Base-by-base conservation (phyloP, 208 protist species). In the Naegleria lovaniensis region DNA sequence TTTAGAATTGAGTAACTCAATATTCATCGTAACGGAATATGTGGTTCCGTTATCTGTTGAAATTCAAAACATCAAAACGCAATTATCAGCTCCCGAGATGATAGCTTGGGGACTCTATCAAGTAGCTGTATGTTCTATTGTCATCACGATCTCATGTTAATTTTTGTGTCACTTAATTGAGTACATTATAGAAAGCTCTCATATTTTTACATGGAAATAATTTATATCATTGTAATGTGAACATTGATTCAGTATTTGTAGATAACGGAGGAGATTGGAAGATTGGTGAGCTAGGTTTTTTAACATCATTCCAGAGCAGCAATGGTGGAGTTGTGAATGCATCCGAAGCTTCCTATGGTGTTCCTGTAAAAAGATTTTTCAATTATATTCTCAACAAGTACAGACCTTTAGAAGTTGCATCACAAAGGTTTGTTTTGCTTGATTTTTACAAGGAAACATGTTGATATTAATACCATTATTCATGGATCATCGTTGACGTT, bases 151-250 rank as follows among this genome's bases (percentile, higher is more conserved):
- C 11, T 67, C 43, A n/a, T n/a, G n/a, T n/a, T n/a, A n/a, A n/a
- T n/a, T n/a, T n/a, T n/a, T n/a, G n/a, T n/a, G n/a, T n/a, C n/a
- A n/a, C n/a, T n/a, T n/a, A n/a, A n/a, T n/a, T n/a, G n/a, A n/a
- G n/a, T n/a, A n/a, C n/a, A n/a, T n/a, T 36, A 29, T 38, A 79
- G 16, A 79, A 36, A 38, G 95, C 93, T 7, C 91, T 98, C 16
- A 90, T 33, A 59, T 92, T 94, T 22, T 91, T 98, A n/a, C 96
- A 98, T 76, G 85, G 89, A 0, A 96, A 96, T 83, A 92, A 93
- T 58, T 90, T 98, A 25, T 88, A 96, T 59, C 96, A 98, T 93
- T 94, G 94, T 58, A 97, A 97, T 89, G 93, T 97, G 0, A 93
- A 92, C 88, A 91, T 79, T 38, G 93, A 95, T 41, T 92, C 95